phyloP scores from a whole-genome alignment of 441 rosid genomes.

The Euphorbia corollata region DNA sequence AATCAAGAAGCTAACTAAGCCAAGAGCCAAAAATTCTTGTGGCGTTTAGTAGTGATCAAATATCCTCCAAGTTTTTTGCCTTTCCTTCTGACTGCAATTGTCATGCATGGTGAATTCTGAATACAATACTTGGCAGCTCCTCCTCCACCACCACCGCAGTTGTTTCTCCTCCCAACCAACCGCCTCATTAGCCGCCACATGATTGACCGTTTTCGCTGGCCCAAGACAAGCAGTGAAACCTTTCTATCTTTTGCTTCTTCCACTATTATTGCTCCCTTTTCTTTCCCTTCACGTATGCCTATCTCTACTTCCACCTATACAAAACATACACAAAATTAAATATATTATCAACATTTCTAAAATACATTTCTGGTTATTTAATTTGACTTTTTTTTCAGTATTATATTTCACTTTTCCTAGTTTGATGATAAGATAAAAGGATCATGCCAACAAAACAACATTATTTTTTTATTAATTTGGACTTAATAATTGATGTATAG shows the following conservation, averaged over 20 bases:
- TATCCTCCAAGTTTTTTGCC: conserved; percentile 74
- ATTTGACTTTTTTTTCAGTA: too few relatives aligned
- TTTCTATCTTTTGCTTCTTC: conserved; percentile 57
- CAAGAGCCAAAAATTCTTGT: conserved; percentile 81
- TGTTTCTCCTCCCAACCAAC: conserved; percentile 41
- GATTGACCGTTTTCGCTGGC: conserved; percentile 56
- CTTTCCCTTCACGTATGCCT: conserved; percentile 53
- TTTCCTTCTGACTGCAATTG: conserved; percentile 72
- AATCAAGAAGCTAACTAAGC: conserved; percentile 28
- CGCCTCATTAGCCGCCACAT: conserved; percentile 58
- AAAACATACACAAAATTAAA: conserved; percentile 37
- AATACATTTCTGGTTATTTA: too few relatives aligned
- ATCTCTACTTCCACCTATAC: conserved; percentile 60
- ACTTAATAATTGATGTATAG: too few relatives aligned
- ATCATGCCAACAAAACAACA: too few relatives aligned
- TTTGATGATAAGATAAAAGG: too few relatives aligned
- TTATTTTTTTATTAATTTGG: too few relatives aligned
- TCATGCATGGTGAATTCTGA: conserved; percentile 72
- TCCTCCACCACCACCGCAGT: conserved; percentile 31
- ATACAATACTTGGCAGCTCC: conserved; percentile 64
- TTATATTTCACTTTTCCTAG: too few relatives aligned
- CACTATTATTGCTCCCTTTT: conserved; percentile 58
- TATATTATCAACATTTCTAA: neutral
- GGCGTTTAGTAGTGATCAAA: conserved; percentile 83
- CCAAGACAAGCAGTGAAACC: conserved; percentile 62